Percentiles rank a stretch among this genome's conserved stretches.
Conservation (phyloP, 148 eudicot genomes). For the Pouteria glomerata region DNA sequence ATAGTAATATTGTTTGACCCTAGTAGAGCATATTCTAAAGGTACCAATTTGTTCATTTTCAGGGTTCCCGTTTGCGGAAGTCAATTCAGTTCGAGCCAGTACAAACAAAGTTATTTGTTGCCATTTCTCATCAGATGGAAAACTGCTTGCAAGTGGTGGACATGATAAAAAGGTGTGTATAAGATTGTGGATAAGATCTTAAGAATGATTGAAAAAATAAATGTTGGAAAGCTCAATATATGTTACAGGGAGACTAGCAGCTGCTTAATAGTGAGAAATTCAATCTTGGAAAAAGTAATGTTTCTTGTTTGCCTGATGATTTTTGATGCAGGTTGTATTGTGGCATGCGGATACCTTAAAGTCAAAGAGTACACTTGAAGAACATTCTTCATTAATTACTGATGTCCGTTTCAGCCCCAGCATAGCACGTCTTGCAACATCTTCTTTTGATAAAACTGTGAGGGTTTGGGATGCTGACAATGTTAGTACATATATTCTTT, state of each 20-base stretch:
- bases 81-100: conserved; percentile 78
- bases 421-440: conserved; percentile 83
- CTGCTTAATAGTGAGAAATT: background rate
- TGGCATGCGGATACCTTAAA: conserved; percentile 76
- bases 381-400: conserved; percentile 68
- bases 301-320: background rate
- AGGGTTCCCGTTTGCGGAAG: conserved; percentile 87
- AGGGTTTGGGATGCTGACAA: conserved; percentile 91
- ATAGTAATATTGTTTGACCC: background rate
- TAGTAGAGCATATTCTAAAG: conserved; percentile 7
- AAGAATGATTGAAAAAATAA: background rate
- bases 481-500: conserved; percentile 36
- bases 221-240: background rate
- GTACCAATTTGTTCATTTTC: conserved; percentile 12
- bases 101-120: conserved; percentile 73
- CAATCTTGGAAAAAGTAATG: background rate
- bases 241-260: conserved; percentile 1
- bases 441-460: conserved; percentile 86
- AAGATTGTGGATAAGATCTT: background rate
- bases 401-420: conserved; percentile 94
- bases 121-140: conserved; percentile 92
- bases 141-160: conserved; percentile 90
- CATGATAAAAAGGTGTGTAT: conserved; percentile 76
- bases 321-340: conserved; percentile 60
- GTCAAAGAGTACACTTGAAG: conserved; percentile 75